Evolutionary conservation across 2,329 filamentous ascomycete species (phyloP).

Genomic region (Scortechinia acanthostroma): DNA sequence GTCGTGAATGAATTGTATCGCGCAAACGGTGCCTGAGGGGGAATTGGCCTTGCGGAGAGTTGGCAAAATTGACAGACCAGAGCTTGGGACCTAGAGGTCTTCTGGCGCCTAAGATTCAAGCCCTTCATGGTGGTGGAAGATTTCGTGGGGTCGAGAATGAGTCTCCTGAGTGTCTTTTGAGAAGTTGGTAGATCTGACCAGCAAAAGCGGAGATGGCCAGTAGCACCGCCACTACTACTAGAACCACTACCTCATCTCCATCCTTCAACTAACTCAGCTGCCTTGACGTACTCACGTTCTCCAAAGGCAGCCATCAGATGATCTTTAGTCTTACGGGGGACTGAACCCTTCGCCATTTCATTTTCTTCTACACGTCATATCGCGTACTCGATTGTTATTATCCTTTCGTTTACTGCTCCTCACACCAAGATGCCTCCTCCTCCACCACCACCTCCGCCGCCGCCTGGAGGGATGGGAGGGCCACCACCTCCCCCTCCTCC

Average conservation of each 20-base stretch:
- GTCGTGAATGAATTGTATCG: slow-evolving; percentile 7
- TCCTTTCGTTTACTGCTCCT: slow-evolving; percentile 21
- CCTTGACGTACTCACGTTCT: too few species aligned
- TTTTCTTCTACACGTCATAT: too few species aligned
- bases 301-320: too few species aligned
- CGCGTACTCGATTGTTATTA: too few species aligned
- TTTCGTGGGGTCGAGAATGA: background rate
- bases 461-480: slow-evolving; percentile 40
- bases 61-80: slow-evolving; percentile 27
- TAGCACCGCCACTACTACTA: background rate
- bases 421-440: slow-evolving; percentile 44
- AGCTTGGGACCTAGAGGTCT: slow-evolving; percentile 11
- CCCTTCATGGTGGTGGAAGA: slow-evolving; percentile 19
- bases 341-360: too few species aligned
- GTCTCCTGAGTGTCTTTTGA: too few species aligned
- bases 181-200: slow-evolving; percentile 1
- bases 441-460: slow-evolving; percentile 67
- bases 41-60: slow-evolving; percentile 14
- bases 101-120: slow-evolving; percentile 17
- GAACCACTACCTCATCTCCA: background rate
- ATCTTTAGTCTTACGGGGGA: too few species aligned
- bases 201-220: too few species aligned
- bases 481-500: slow-evolving; percentile 68
- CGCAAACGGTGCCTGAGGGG: slow-evolving; percentile 10
- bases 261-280: too few species aligned